Evolutionary conservation across 805 yeast species (phyloP), one percentile per base, ranked within the genome.

Genomic region (Cyberlindnera mycetangii): DNA sequence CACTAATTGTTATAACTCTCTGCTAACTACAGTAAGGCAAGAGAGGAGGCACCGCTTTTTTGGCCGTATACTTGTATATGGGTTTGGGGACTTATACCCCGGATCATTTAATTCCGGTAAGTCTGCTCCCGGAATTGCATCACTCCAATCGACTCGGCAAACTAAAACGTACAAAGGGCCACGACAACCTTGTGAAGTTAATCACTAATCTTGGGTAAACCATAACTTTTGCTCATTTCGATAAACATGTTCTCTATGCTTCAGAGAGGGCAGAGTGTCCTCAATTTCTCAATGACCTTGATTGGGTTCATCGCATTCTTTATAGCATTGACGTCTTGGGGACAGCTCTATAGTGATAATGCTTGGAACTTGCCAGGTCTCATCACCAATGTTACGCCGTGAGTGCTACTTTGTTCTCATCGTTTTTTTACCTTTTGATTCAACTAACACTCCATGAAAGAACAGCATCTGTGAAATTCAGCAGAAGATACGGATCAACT

Each of bases 401-500:
- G 61, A 46, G 62, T 57, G 27, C n/a, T 25, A 10, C 10, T 25
- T 15, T 7, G 3, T 7, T 12, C 12, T 10, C n/a, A 2, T 18
- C 17, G 21, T 11, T 4, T 1, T 27, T 14, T 14, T 42, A 41
- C 48, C 4, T 7, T 17, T 10, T 9, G 30, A 25, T 15, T 18
- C 7, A 14, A 47, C 59, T 65, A 47, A 45, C 50, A 36, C 8
- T 28, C 15, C 39, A 57, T 62, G 12, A 46, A 60, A 15, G 28
- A 25, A 10, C 28, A 7, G 69, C 79, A 10, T 70, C 67, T 46
- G 48, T 76, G 25, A 81, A 76, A 56, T 67, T 71, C 51, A 81
- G 81, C 53, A 79, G 79, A 54, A 71, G 75, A 48, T 83, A 74
- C 59, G 97, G 97, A 2, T 81, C 90, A 3, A 65, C 65, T 8